A percentile compares a stretch with the other conserved stretches of the same genome.
phyloP scores from a whole-genome alignment of 306 rosid species.

The Lagenaria siceraria region DNA sequence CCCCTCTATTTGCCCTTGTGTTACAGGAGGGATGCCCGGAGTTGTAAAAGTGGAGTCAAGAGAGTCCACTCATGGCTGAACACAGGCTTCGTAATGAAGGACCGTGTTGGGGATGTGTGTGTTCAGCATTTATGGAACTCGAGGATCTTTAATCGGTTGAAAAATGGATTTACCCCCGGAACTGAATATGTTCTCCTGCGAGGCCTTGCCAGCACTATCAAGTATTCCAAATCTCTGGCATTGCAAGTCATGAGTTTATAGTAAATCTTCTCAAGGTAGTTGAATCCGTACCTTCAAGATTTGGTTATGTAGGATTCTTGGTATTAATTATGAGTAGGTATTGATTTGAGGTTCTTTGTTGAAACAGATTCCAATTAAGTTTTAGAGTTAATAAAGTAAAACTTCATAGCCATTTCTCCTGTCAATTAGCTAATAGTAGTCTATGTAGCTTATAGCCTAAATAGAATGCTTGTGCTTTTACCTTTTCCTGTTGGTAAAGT shows the following conservation, averaged over 20 bases:
- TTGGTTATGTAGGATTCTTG: constrained; percentile 23
- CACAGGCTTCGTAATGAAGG: constrained; percentile 37
- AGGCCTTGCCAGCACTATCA: constrained; percentile 29
- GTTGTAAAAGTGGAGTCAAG: constrained; percentile 51
- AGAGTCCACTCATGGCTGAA: constrained; percentile 88
- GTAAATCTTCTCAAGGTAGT: constrained; percentile 14
- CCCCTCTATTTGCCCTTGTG: constrained; percentile 99
- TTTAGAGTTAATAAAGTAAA: background rate
- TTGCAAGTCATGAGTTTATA: constrained; percentile 26
- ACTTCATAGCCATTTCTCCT: background rate
- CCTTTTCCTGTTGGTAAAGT: background rate
- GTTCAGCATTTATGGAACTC: constrained; percentile 44
- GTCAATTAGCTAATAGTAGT: background rate
- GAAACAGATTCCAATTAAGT: constrained; percentile 4
- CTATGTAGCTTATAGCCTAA: background rate
- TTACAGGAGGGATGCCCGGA: constrained; percentile 94
- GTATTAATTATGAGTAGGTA: constrained; percentile 17
- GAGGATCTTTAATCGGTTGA: constrained; percentile 39
- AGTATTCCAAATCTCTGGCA: constrained; percentile 37
- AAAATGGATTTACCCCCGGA: constrained; percentile 11
- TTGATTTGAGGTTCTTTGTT: constrained; percentile 14
- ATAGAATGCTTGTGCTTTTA: background rate
- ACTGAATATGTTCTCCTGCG: constrained; percentile 18
- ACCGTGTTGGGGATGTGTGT: constrained; percentile 32
- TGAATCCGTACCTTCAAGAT: constrained; percentile 16